Evolutionary conservation across 1,284 basidiomycete species (phyloP), one percentile per base, ranked within the genome.

Genomic region (Rhodotorula sp.): DNA sequence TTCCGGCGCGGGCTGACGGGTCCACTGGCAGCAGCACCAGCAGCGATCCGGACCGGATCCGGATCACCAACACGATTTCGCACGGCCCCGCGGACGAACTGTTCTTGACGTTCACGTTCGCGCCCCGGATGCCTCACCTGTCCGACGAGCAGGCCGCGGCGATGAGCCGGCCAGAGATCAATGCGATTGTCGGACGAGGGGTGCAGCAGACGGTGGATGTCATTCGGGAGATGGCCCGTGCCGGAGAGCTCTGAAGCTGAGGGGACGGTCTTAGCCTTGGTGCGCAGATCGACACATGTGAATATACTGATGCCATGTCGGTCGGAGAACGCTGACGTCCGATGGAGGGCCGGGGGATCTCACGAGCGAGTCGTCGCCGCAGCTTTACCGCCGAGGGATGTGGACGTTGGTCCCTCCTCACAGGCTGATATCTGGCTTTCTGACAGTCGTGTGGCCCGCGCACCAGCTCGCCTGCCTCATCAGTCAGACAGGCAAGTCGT

Each of bases 41-140:
- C 14, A 37, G 24, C 6, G 26, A 37, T 7, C 53, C 53, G 3
- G 5, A 53, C 24, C 64, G 51, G 6, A n/a, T 33, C 26, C 64
- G 61, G 6, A 63, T 69, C 49, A 56, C 60, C 49, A 69, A 69
- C 64, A 24, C 44, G 37, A 22, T 69, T 26, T 69, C 68, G n/a
- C 55, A 62, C 61, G 60, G 61, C 22, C 55, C 60, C 4, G 17
- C 64, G 18, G n/a, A 56, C 29, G 71, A 72, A 18, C 58, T 72
- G 8, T 49, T 67, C 33, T 56, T 72, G 24, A 67, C 71, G 4
- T 72, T 69, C 60, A 37, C 62, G 3, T 72, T 69, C 44, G 48
- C 65, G 18, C 33, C 44, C 2, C 30, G 29, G 17, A 24, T 57
- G 45, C 54, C 68, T n/a, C 71, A 68, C n/a, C 33, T 63, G 0